phyloP scores from a whole-genome alignment of 352 stramenopile genomes.

The Saprolegnia diclina region DNA sequence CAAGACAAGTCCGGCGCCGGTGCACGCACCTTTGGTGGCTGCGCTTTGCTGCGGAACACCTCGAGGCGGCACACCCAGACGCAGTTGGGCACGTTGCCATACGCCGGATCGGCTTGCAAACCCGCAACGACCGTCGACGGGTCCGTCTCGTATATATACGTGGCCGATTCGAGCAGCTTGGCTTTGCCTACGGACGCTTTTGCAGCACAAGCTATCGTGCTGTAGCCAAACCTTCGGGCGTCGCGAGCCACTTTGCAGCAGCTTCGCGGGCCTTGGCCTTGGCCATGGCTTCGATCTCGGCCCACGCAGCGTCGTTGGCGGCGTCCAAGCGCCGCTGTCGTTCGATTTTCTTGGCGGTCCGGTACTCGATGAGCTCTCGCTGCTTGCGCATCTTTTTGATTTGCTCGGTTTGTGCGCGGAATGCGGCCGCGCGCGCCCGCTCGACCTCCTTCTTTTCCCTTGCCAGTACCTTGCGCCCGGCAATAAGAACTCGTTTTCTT shows the following conservation, averaged over 20 bases:
- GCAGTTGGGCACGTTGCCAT: conserved; percentile 37
- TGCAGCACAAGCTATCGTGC: background rate
- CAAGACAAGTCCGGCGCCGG: background rate
- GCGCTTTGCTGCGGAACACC: conserved; percentile 35
- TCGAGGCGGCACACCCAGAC: conserved; percentile 56
- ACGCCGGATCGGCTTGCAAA: conserved; percentile 37
- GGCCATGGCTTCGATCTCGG: conserved; percentile 40
- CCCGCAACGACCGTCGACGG: conserved; percentile 40
- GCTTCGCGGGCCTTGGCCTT: conserved; percentile 39
- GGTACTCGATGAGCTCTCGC: conserved; percentile 44
- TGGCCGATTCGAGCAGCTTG: conserved; percentile 36
- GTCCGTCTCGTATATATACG: conserved; percentile 50
- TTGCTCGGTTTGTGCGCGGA: conserved; percentile 40
- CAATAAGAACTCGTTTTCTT: background rate
- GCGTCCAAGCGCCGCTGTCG: conserved; percentile 26
- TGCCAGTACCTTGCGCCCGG: conserved; percentile 6
- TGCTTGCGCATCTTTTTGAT: conserved; percentile 42
- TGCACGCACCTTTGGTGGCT: conserved; percentile 45
- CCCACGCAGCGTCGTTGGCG: conserved; percentile 44
- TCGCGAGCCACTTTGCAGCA: conserved; percentile 44
- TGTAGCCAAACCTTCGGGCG: conserved; percentile 30
- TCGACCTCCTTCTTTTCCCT: conserved; percentile 33
- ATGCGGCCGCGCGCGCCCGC: conserved; percentile 34
- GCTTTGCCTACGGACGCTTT: conserved; percentile 3
- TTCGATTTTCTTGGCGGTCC: conserved; percentile 37